These are phyloP conservation scores for Marasmius tenuissimus DNA, from an alignment of 1,284 basidiomycete species.

Conservation along the genomic window DNA sequence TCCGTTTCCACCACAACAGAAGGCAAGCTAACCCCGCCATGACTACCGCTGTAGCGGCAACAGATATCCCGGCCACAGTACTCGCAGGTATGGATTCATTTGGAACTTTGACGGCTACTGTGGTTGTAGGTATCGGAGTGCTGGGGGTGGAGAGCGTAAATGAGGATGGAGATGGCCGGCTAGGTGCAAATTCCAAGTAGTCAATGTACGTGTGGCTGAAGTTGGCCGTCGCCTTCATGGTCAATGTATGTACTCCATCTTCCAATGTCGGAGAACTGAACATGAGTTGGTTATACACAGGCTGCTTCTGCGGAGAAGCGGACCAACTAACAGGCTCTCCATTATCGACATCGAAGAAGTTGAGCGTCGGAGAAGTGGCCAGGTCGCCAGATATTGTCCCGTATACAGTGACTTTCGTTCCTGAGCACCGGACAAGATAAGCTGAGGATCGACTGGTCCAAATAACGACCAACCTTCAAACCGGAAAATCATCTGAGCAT, in stretches of 20 bases:
- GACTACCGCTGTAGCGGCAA: too few relatives aligned
- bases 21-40: too few relatives aligned
- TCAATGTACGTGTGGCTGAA: neutral
- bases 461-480: neutral
- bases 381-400: neutral
- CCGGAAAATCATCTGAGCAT: neutral
- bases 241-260: neutral
- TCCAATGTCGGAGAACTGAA: neutral
- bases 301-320: neutral
- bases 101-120: too few relatives aligned
- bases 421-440: neutral
- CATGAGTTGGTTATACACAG: neutral
- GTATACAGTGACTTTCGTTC: neutral
- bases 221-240: neutral
- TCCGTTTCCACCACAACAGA: too few relatives aligned
- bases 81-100: too few relatives aligned
- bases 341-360: neutral
- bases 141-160: too few relatives aligned
- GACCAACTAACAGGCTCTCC: neutral
- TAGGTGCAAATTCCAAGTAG: neutral
- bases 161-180: neutral
- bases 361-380: neutral
- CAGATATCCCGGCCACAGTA: too few relatives aligned
- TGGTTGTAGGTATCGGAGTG: too few relatives aligned
- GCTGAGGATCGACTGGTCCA: neutral